A percentile compares a stretch with the other conserved stretches of the same genome.
Evolutionary conservation across 805 yeast genomes (phyloP).

Genomic region (Candida ficus): DNA sequence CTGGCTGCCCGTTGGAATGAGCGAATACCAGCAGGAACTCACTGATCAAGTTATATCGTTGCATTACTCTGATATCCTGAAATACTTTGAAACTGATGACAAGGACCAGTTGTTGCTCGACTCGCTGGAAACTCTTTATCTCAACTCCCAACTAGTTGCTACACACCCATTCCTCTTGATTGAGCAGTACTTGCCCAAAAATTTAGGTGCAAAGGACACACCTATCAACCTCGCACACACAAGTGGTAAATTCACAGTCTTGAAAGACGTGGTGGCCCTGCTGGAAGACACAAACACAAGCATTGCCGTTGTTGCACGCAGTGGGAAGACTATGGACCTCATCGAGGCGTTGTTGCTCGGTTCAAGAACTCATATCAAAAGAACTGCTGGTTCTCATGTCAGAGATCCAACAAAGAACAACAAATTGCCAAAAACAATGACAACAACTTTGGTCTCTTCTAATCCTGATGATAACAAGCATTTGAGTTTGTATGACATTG

Average conservation of each 20-base stretch:
- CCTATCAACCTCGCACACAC: conserved; percentile 68
- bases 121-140: conserved; percentile 67
- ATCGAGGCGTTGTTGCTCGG: conserved; percentile 69
- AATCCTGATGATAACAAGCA: conserved; percentile 9
- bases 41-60: conserved; percentile 88
- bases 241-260: conserved; percentile 76
- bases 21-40: conserved; percentile 79
- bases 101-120: conserved; percentile 59
- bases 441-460: no score
- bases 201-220: conserved; percentile 63
- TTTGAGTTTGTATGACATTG: no score
- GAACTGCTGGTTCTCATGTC: conserved; percentile 59
- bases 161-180: conserved; percentile 87
- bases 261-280: conserved; percentile 58
- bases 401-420: conserved; percentile 39
- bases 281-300: conserved; percentile 42
- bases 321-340: conserved; percentile 66
- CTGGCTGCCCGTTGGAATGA: conserved; percentile 75
- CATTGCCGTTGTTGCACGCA: conserved; percentile 65
- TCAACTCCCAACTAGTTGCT: conserved; percentile 73
- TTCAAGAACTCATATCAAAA: conserved; percentile 46
- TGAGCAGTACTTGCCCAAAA: conserved; percentile 81
- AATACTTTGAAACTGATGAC: conserved; percentile 64
- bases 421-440: conserved; percentile 18
- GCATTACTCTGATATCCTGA: conserved; percentile 85